Percentiles rank a stretch among this genome's conserved stretches.
Conservation (phyloP, 129 eudicot genomes). For the Daucus carota region DH1_v3.0 NC_030383.2:1965001-1965500, state of each 20-base stretch:
- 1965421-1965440: conserved; percentile 7
- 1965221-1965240: neutral
- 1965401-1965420: neutral
- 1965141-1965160: neutral
- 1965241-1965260: neutral
- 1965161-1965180: neutral
- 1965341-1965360: neutral
- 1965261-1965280: neutral
- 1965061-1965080: neutral
- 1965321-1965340: too few species aligned
- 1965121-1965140: neutral
- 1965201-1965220: neutral
- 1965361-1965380: neutral
- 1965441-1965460: neutral
- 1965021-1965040: neutral
- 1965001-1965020: neutral
- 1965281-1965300: neutral
- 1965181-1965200: neutral
- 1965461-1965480: neutral
- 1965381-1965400: neutral
- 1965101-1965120: neutral
- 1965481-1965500: neutral
- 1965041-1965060: neutral
- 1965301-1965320: neutral
- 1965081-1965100: neutral